Evolutionary conservation across 2,329 filamentous ascomycete species (phyloP), one percentile per base, ranked within the genome.

Genomic region (Xylariaceae sp.): DNA sequence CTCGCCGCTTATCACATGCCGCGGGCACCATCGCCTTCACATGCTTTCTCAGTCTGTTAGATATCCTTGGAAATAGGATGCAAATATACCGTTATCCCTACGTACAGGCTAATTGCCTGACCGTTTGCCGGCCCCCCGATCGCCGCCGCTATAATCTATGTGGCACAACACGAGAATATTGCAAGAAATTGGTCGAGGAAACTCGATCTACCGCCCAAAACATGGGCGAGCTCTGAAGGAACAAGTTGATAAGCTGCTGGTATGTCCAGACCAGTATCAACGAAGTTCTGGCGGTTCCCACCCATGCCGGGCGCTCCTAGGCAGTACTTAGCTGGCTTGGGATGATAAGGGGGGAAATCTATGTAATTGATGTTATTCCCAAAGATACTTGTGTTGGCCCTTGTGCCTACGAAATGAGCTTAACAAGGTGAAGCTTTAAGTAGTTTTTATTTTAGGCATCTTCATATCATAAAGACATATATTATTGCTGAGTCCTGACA

Each of bases 81-180:
- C n/a, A 26, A 26, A 4, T 9, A 26, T 26, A 4, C 4, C 23
- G 23, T 26, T 9, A 26, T 26, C 23, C 9, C 23, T 26, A 26
- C 23, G 4, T 9, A 4, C 23, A 26, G n/a, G 23, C 23, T 26
- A 26, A 26, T 9, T 26, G 23, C 23, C 23, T 9, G 9, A 26
- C 23, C 23, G 23, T 26, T 26, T 9, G 23, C 23, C 23, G 23
- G 23, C 23, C 4, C 9, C 45, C 65, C 64, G 1, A 68, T 63
- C 3, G 52, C 67, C 1, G 61, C 63, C 7, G 49, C 61, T 3
- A 59, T 70, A 9, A 69, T 68, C 50, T 66, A 67, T 42, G 43
- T 70, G 0, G 54, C 62, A 12, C 61, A 57, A 20, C 54, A 62
- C 20, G 46, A 29, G 43, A 46, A 20, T 64, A 40, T 29, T 60